Base-by-base conservation (phyloP, 108 stramenopile species). In the Schizochytrium sp. region DNA sequence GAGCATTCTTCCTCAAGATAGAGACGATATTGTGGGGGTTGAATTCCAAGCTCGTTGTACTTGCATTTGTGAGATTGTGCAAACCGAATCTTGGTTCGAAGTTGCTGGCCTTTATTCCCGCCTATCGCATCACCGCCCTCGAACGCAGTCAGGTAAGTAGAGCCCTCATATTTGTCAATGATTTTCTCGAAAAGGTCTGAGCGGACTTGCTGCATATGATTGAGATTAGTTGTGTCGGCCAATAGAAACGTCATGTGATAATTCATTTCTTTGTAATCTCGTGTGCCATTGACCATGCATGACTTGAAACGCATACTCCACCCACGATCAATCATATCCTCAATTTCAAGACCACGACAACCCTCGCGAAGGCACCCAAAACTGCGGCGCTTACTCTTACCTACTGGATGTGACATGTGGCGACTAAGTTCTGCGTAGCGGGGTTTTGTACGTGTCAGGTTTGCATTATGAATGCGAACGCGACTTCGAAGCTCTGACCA, bases 271-370 rank as follows among this genome's bases (percentile, higher is more conserved):
- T 83, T 83, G 53, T 83, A 83, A n/a, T 83, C 76, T n/a, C 76
- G 76, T 40, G 76, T 83, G 5, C 76, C 76, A n/a, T 83, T 83
- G 46, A 83, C 76, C 46, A 83, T 49, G 53, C 76, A 83, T 10
- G 76, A 55, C 76, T 83, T 83, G 76, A 83, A 83, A 13, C 76
- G 46, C 76, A 83, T 83, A 53, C 76, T 83, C 76, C 76, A 83
- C 46, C 76, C 76, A 13, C 76, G 76, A n/a, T 83, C 76, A 40
- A 83, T 49, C 76, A 83, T 83, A n/a, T 83, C 76, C 53, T 83
- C 76, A 53, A 83, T 83, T 28, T 83, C 76, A 28, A 83, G 76
- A 28, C 76, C 76, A 53, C 76, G 76, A n/a, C 76, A 83, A 4
- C 76, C 76, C 2, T 83, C 76, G 50, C 76, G 46, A n/a, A 83